phyloP scores from a whole-genome alignment of 441 rosid species.

The Pelargonium cotyledonis region DNA sequence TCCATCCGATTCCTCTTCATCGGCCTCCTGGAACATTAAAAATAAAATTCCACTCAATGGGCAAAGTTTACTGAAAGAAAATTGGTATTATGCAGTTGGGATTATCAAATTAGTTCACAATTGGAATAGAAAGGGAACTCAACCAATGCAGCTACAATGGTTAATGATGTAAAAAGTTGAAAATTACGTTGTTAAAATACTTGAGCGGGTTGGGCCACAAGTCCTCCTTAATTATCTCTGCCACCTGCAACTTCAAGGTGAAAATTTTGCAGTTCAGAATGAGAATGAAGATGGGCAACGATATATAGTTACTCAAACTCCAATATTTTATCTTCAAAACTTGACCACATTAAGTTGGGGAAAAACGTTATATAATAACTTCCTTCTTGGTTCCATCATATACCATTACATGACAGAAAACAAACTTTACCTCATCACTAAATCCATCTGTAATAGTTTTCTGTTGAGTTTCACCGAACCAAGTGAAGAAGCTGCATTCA shows the following conservation, averaged over 20 bases:
- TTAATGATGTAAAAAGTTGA: not conserved
- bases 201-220: slow-evolving; percentile 34
- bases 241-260: slow-evolving; percentile 26
- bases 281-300: not conserved
- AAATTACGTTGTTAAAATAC: slow-evolving; percentile 30
- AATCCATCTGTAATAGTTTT: slow-evolving; percentile 18
- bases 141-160: not conserved
- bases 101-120: not conserved
- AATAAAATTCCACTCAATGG: not conserved
- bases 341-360: not conserved
- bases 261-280: not conserved
- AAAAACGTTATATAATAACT: not conserved
- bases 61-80: too few relatives aligned
- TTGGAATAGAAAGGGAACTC: not conserved
- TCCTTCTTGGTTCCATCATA: too few relatives aligned
- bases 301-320: not conserved
- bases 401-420: not conserved
- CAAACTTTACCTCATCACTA: slow-evolving; percentile 23
- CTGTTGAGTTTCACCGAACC: slow-evolving; percentile 24
- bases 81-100: not conserved
- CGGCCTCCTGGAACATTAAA: slow-evolving; percentile 23
- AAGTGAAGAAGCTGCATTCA: slow-evolving; percentile 26
- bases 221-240: slow-evolving; percentile 34
- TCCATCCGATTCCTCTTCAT: slow-evolving; percentile 23
- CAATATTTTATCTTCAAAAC: not conserved